Evolutionary conservation across 164 flowering plant species (phyloP).

Genomic region (Piper longum): DNA sequence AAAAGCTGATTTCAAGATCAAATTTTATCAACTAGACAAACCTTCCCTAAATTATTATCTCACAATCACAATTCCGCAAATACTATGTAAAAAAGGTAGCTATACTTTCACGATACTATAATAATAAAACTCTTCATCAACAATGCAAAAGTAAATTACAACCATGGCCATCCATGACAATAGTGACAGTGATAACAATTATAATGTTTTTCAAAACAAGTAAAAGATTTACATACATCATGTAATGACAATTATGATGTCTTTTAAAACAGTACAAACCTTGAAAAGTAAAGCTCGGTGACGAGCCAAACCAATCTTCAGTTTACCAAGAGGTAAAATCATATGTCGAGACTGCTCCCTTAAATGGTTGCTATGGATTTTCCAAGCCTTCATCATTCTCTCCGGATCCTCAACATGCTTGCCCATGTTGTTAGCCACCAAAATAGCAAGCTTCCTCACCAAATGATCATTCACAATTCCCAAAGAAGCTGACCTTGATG

Average conservation of each 20-base stretch:
- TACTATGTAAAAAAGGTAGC: too few relatives aligned
- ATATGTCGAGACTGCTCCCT: constrained; percentile 53
- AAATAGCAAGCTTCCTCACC: constrained; percentile 53
- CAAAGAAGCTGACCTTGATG: constrained; percentile 32
- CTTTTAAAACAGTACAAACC: constrained; percentile 21
- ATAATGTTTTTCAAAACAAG: background rate
- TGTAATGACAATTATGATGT: background rate
- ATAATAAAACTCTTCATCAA: too few relatives aligned
- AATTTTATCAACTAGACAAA: too few relatives aligned
- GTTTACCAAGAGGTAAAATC: constrained; percentile 89
- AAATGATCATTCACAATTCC: constrained; percentile 20
- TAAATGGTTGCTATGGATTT: constrained; percentile 37
- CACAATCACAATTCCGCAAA: too few relatives aligned
- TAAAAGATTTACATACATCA: too few relatives aligned
- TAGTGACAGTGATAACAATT: too few relatives aligned
- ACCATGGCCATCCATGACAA: too few relatives aligned
- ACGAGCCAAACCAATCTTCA: constrained; percentile 85
- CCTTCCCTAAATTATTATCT: too few relatives aligned
- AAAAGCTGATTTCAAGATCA: too few relatives aligned
- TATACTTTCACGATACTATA: too few relatives aligned
- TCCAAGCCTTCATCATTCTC: constrained; percentile 59
- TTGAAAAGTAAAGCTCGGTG: constrained; percentile 90
- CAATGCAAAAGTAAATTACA: too few relatives aligned
- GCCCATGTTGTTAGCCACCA: constrained; percentile 87
- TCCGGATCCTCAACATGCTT: constrained; percentile 87